Base-by-base conservation (phyloP, 2,329 filamentous ascomycete species). In the Aureobasidium sp. region DNA sequence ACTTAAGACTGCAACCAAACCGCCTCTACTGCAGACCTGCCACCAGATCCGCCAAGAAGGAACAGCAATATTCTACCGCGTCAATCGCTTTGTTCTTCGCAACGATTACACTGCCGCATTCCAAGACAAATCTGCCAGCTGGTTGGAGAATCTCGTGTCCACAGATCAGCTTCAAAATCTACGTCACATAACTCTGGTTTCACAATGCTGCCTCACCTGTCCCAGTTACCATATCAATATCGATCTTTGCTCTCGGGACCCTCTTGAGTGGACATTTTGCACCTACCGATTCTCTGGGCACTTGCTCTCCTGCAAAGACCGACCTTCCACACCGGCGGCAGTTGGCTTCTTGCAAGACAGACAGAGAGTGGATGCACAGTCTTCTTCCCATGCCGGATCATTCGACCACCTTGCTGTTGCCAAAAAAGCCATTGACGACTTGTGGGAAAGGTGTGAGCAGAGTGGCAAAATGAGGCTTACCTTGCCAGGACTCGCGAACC, bases 41-140 rank as follows among this genome's bases (percentile, higher is more conserved):
- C 15, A 13, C 13, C 31, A 38, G 1, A 27, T 51, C 15, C 49
- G 49, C 13, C 5, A 27, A 25, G 49, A 51, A n/a, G 49, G 13
- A 17, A 29, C 59, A 8, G 15, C 55, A 2, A 54, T 63, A 10
- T 63, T 59, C 54, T 62, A 51, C 13, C 35, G 27, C 10, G 40
- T 42, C 50, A 54, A 54, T 13, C 35, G 50, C 21, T 40, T 40
- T 33, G 2, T n/a, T 7, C 29, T 35, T 9, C 15, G 6, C 29
- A 15, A 8, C n/a, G 3, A 10, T 8, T 17, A n/a, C 42, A 11
- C 2, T 19, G 8, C 2, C 2, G 11, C 40, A n/a, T 13, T 43
- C 19, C 23, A 17, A 3, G 11, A 6, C 21, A 23, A 19, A 13
- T 11, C 40, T 17, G 4, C 8, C 15, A 25, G 21, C 13, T 43